These are phyloP conservation scores for Amylocarpus encephaloides DNA, from an alignment of 2,329 filamentous ascomycete species.

Conservation along the genomic window DNA sequence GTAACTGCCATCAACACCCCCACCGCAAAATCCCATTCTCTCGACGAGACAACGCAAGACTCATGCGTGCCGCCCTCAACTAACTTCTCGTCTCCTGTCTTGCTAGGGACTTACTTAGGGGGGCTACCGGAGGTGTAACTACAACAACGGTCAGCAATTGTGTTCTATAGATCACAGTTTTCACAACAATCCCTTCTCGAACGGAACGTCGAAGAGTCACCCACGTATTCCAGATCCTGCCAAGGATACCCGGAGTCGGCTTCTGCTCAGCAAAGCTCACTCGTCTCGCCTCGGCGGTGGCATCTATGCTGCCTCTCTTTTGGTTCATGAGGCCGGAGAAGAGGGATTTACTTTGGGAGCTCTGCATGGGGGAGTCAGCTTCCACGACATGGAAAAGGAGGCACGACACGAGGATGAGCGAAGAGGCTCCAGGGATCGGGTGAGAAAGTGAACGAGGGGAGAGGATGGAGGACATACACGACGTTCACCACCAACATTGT, in stretches of 20 bases:
- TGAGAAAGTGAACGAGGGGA: not conserved
- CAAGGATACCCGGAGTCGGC: conserved; percentile 32
- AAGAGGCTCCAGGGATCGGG: not conserved
- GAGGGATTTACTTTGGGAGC: conserved; percentile 18
- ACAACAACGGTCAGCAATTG: not conserved
- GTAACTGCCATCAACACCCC: no score
- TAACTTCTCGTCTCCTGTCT: no score
- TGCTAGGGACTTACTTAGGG: not conserved
- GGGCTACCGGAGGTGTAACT: conserved; percentile 16
- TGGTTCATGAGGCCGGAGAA: conserved; percentile 37
- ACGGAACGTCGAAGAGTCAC: not conserved
- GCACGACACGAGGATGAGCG: not conserved
- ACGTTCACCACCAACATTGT: conserved; percentile 19
- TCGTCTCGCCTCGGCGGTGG: conserved; percentile 32
- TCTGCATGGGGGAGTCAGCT: not conserved
- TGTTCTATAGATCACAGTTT: no score
- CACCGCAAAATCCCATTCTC: no score
- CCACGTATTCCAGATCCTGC: conserved; percentile 31
- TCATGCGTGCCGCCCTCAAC: no score
- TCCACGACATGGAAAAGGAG: not conserved
- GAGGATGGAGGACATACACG: conserved; percentile 16
- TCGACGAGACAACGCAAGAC: no score
- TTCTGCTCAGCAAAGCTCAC: conserved; percentile 41
- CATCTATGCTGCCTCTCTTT: conserved; percentile 38
- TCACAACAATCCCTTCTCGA: no score